Evolutionary conservation across 306 rosid species (phyloP), one percentile per base, ranked within the genome.

Genomic region (Dryas alaskensis): DNA sequence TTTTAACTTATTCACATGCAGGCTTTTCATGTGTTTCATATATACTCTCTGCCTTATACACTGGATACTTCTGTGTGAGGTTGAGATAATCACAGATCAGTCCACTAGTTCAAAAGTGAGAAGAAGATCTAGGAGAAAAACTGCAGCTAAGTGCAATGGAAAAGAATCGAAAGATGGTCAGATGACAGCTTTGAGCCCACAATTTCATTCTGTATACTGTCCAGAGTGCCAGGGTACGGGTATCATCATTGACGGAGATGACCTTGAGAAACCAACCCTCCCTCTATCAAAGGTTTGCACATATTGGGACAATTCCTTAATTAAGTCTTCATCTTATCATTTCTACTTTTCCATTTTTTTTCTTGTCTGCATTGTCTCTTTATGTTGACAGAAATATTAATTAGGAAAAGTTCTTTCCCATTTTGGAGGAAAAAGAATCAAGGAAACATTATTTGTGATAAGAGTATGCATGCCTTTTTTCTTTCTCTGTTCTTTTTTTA

Each of bases 151-250:
- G 73, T 64, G 74, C 45, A 63, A 78, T 37, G 80, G 76, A 79
- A 81, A 85, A 63, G 19, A 22, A 22, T 22, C 22, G 22, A 22
- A 22, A 22, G 86, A 78, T 54, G 54, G 60, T 60, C 86, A 86
- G 39, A 69, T 75, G 69, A 73, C 73, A 53, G 82, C 76, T 42
- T 48, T 67, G 44, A 64, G 71, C 69, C 49, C 74, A 46, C 81
- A 78, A 47, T 69, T 86, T 25, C 54, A 64, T 73, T 76, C 85
- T 53, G 89, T 88, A 44, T 82, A 88, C 90, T 93, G 98, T 76
- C 98, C 98, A 22, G 98, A 88, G 81, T 93, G 98, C 79, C 96
- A 88, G 79, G 98, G 97, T 46, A 87, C 97, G 55, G 98, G 96
- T 55, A 51, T 69, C 17, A 55, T 60, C 58, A 64, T 75, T 31